Base-by-base conservation (phyloP, 1,284 basidiomycete genomes). In the Rhodofomes roseus region DNA sequence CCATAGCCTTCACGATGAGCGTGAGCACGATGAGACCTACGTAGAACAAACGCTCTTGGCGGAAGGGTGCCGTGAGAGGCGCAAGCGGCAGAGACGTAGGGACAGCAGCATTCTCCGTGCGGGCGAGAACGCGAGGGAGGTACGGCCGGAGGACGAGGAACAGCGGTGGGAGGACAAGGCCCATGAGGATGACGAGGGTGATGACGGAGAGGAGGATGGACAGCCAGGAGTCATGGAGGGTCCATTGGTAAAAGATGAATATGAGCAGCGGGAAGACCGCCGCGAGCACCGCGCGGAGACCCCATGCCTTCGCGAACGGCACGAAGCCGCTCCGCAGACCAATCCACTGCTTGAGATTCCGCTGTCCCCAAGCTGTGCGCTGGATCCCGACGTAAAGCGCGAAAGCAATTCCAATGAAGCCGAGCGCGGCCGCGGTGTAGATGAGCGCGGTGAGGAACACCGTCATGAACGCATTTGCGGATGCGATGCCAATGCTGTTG, bases 221-320 rank as follows among this genome's bases (percentile, higher is more conserved):
- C 1, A 95, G 79, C 85, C 90, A 92, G 0, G 93, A 95, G 72
- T 96, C 93, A 60, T 83, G 81, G 60, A 96, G 79, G 0, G 89
- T 90, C 92, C 93, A 96, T 71, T 96, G 94, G 74, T 89, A 93
- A 70, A 96, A 85, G 7, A 83, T 78, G 67, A 96, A 93, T 60
- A 90, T 82, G 64, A 86, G 75, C 58, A 94, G 75, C 8, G 95
- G 95, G 53, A 84, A 76, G 62, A 86, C 77, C 37, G 81, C 76
- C 54, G 90, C 74, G 25, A 95, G 71, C 23, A 79, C 84, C 63
- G 83, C 65, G 48, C 89, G 83, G 46, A 89, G 70, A 46, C 75
- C 71, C 87, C 87, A 89, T 1, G 82, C 80, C 29, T 74, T 74
- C 14, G 81, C 76, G 66, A 88, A 81, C 48, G 78, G 69, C 9